A percentile compares a stretch with the other conserved stretches of the same genome.
These are phyloP conservation scores for Ceratocystis papillata DNA, from an alignment of 2,329 filamentous ascomycete species.

Conservation along the genomic window DNA sequence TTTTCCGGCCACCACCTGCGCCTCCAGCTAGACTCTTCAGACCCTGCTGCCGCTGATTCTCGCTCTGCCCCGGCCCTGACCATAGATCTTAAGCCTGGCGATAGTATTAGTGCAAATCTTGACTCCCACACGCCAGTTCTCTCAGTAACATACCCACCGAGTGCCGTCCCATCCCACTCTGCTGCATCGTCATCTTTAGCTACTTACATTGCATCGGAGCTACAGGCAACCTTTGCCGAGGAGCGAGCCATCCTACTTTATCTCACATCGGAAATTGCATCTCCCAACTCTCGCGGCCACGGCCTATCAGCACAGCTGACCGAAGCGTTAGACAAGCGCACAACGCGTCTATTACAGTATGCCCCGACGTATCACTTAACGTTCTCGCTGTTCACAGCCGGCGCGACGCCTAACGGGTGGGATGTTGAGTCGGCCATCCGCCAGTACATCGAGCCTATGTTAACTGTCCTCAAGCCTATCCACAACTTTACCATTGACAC, in stretches of 20 bases:
- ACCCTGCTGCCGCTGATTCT: slow-evolving; percentile 25
- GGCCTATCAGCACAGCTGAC: slow-evolving; percentile 42
- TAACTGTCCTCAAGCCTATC: slow-evolving; percentile 68
- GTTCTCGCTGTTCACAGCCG: slow-evolving; percentile 85
- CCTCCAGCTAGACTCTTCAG: slow-evolving; percentile 28
- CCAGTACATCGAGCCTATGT: slow-evolving; percentile 69
- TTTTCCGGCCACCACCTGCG: slow-evolving; percentile 70
- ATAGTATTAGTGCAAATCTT: slow-evolving; percentile 48
- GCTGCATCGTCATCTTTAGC: slow-evolving; percentile 59
- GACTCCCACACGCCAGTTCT: slow-evolving; percentile 60
- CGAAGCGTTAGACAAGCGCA: slow-evolving; percentile 54
- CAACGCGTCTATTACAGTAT: slow-evolving; percentile 79
- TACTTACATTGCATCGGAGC: slow-evolving; percentile 64
- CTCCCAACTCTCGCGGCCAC: slow-evolving; percentile 39
- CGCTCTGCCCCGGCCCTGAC: slow-evolving; percentile 48
- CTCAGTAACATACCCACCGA: slow-evolving; percentile 65
- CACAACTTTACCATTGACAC: slow-evolving; percentile 95
- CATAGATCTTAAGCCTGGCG: slow-evolving; percentile 57
- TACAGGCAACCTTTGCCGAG: slow-evolving; percentile 71
- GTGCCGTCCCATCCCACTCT: slow-evolving; percentile 54
- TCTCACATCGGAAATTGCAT: slow-evolving; percentile 51
- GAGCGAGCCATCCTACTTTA: slow-evolving; percentile 79
- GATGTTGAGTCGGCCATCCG: slow-evolving; percentile 74
- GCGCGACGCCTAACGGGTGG: slow-evolving; percentile 72
- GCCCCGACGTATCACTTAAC: slow-evolving; percentile 90